Conservation (phyloP, 78 protist genomes). For the Cavenderia fasciculata region DNA sequence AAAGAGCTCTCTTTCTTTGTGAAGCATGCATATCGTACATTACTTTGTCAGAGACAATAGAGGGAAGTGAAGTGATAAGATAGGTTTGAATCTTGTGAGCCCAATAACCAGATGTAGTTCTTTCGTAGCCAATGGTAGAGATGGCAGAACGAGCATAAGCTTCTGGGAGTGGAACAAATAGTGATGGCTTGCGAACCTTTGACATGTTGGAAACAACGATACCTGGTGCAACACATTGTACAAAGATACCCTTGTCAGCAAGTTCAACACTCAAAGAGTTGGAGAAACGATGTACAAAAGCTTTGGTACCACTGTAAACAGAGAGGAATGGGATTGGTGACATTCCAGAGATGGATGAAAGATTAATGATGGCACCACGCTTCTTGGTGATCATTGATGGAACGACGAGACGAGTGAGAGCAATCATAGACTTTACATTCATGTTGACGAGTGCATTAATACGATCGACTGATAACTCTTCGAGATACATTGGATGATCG, state of each 20-base stretch:
- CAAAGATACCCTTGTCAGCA: conserved; percentile 51
- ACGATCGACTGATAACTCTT: conserved; percentile 29
- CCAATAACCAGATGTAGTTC: conserved; percentile 66
- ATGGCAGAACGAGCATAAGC: conserved; percentile 58
- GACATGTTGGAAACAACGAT: conserved; percentile 83
- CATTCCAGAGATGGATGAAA: conserved; percentile 54
- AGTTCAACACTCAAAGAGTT: conserved; percentile 64
- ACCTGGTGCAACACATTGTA: conserved; percentile 83
- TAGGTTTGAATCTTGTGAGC: conserved; percentile 67
- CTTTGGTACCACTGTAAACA: conserved; percentile 84
- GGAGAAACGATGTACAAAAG: conserved; percentile 75
- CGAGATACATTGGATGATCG: conserved; percentile 80
- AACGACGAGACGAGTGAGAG: conserved; percentile 28
- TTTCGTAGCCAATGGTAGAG: conserved; percentile 81
- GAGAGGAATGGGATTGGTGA: conserved; percentile 49
- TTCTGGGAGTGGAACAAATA: conserved; percentile 80
- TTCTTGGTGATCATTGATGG: conserved; percentile 51
- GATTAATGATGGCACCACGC: conserved; percentile 82
- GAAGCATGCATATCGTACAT: conserved; percentile 27
- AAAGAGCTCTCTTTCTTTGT: conserved; percentile 60
- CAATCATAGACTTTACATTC: conserved; percentile 52
- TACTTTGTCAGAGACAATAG: conserved; percentile 26
- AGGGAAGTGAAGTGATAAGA: conserved; percentile 4
- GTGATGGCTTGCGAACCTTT: conserved; percentile 72
- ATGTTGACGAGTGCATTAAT: conserved; percentile 60